Percentiles rank a stretch among this genome's conserved stretches.
Evolutionary conservation across 139 green algal species (phyloP).

Genomic region (Micractinium sp.): DNA sequence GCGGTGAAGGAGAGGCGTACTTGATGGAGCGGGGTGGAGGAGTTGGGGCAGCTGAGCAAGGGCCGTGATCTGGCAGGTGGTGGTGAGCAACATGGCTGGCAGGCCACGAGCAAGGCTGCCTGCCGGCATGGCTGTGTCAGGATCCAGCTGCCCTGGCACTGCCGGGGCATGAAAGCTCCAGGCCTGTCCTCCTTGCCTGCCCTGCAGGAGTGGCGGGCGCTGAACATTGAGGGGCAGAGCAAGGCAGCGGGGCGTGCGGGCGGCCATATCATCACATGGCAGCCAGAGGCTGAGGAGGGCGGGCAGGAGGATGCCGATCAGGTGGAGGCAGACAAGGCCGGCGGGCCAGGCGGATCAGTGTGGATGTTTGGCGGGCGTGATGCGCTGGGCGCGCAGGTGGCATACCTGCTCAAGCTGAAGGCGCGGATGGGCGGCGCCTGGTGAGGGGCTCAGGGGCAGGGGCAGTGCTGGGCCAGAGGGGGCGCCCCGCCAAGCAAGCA

Average conservation of each 20-base stretch:
- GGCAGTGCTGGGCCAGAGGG: no score
- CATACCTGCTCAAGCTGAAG: slow-evolving; percentile 6
- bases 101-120: background rate
- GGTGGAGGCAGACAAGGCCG: background rate
- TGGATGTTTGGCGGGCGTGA: slow-evolving; percentile 20
- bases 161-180: background rate
- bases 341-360: background rate
- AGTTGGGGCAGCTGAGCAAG: no score
- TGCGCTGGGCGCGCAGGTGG: slow-evolving; percentile 15
- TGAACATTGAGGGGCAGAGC: background rate
- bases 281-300: background rate
- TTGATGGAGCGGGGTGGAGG: no score
- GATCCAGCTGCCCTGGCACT: background rate
- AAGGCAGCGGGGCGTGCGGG: background rate
- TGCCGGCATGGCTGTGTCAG: background rate
- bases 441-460: background rate
- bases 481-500: no score
- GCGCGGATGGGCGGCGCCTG: background rate
- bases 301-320: background rate
- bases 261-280: slow-evolving; percentile 6
- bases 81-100: background rate
- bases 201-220: slow-evolving; percentile 13
- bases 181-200: background rate
- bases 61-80: no score
- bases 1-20: no score